Evolutionary conservation across 306 rosid genomes (phyloP), one percentile per base, ranked within the genome.

Genomic region (Ziziphus jujuba): DNA sequence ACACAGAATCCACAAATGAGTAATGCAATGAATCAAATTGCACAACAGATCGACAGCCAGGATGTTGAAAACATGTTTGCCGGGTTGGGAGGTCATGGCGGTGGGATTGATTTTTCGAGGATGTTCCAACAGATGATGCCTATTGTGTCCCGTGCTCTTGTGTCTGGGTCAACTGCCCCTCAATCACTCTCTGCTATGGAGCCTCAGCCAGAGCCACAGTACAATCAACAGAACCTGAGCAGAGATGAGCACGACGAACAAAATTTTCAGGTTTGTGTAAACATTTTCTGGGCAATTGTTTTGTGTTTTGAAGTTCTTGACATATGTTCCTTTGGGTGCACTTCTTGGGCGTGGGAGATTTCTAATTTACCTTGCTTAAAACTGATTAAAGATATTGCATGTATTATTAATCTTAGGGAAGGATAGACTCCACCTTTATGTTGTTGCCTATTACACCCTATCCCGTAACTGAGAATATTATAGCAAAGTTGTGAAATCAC

Each of bases 121-220:
- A 88, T 93, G 91, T 71, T 93, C 76, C 99, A 90, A 77, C 96
- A 90, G 85, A 90, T 95, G 97, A 87, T 95, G 96, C 97, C 99
- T 31, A 77, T 95, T 65, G 99, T 90, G 65, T 85, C 99, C 67
- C 90, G 34, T 59, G 99, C 88, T 74, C 81, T 90, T 69, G 84
- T 84, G 33, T 71, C 84, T 43, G 84, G 95, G 61, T 71, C 76
- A 19, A 72, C 49, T 66, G 77, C 84, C 15, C 50, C 83, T 31
- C 82, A 78, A 66, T 64, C 77, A 33, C 72, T 52, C 65, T 72
- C 92, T 71, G 84, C 74, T 67, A 69, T 67, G 31, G 90, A 74
- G 61, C 74, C 84, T 43, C 85, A 76, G 43, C 55, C 77, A 36
- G 72, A 21, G 52, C 71, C 75, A 56, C 67, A 65, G 45, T 22